These are phyloP conservation scores for Teratosphaeriaceae sp. DNA, from an alignment of 2,329 filamentous ascomycete genomes.

Conservation along the genomic window DNA sequence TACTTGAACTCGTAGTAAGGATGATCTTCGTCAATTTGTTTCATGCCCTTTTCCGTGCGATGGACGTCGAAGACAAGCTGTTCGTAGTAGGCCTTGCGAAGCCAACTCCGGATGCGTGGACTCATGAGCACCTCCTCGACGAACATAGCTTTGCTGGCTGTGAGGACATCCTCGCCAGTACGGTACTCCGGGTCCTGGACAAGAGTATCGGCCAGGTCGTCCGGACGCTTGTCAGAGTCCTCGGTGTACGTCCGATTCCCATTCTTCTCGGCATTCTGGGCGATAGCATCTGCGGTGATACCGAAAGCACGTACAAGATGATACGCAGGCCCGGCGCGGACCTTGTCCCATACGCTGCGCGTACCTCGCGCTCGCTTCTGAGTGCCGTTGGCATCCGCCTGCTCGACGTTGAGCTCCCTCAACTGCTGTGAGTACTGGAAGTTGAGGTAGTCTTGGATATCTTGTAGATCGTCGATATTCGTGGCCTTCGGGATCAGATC, in stretches of 20 bases:
- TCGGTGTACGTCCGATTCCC: slow-evolving; percentile 78
- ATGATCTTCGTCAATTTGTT: slow-evolving; percentile 89
- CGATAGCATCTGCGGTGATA: slow-evolving; percentile 80
- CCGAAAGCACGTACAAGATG: slow-evolving; percentile 83
- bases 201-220: slow-evolving; percentile 79
- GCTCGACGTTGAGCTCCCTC: slow-evolving; percentile 65
- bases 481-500: slow-evolving; percentile 73
- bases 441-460: slow-evolving; percentile 92
- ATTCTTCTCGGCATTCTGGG: slow-evolving; percentile 74
- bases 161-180: slow-evolving; percentile 68
- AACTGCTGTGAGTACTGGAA: slow-evolving; percentile 85
- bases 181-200: slow-evolving; percentile 64
- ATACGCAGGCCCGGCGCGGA: slow-evolving; percentile 73
- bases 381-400: slow-evolving; percentile 55
- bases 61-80: slow-evolving; percentile 79
- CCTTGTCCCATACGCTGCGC: slow-evolving; percentile 73
- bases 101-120: slow-evolving; percentile 81
- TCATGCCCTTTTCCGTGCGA: slow-evolving; percentile 88
- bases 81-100: slow-evolving; percentile 76
- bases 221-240: slow-evolving; percentile 70
- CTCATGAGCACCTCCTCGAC: slow-evolving; percentile 84
- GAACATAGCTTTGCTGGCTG: slow-evolving; percentile 78
- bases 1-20: slow-evolving; percentile 99
- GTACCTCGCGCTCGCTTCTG: slow-evolving; percentile 79
- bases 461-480: slow-evolving; percentile 92